Evolutionary conservation across 1,284 basidiomycete species (phyloP).

Genomic region (Phaffia rhodozyma): DNA sequence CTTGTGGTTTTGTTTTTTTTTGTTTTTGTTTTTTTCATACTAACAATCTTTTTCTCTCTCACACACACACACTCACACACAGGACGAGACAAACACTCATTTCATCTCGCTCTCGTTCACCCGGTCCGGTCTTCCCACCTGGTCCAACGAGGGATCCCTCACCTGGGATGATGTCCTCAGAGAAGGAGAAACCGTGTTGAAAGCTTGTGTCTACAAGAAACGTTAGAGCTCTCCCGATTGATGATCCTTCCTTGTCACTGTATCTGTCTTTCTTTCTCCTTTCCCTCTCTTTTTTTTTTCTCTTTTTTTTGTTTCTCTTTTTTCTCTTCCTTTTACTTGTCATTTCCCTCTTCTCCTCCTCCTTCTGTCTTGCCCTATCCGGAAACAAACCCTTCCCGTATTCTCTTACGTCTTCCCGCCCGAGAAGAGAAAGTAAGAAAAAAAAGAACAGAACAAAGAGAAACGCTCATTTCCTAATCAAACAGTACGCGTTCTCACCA

Average conservation of each 20-base stretch:
- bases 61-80: constrained; percentile 30
- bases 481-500: constrained; percentile 9
- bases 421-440: no score
- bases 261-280: not conserved
- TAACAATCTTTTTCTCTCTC: constrained; percentile 19
- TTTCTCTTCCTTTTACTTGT: not conserved
- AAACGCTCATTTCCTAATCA: no score
- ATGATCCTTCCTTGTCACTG: no score
- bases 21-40: constrained; percentile 11
- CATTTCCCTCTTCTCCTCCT: not conserved
- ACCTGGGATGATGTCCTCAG: constrained; percentile 53
- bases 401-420: not conserved
- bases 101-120: constrained; percentile 76
- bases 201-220: constrained; percentile 94
- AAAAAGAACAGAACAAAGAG: no score
- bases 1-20: constrained; percentile 6
- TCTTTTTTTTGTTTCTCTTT: not conserved
- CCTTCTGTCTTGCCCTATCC: not conserved
- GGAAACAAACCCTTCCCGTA: not conserved
- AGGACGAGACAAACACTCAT: constrained; percentile 75
- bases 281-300: not conserved
- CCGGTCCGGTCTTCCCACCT: constrained; percentile 39
- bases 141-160: constrained; percentile 38
- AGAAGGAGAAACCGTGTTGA: constrained; percentile 54
- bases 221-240: constrained; percentile 42